Evolutionary conservation across 257 asterid species (phyloP).

Genomic region (Solanum chiquidenum): DNA sequence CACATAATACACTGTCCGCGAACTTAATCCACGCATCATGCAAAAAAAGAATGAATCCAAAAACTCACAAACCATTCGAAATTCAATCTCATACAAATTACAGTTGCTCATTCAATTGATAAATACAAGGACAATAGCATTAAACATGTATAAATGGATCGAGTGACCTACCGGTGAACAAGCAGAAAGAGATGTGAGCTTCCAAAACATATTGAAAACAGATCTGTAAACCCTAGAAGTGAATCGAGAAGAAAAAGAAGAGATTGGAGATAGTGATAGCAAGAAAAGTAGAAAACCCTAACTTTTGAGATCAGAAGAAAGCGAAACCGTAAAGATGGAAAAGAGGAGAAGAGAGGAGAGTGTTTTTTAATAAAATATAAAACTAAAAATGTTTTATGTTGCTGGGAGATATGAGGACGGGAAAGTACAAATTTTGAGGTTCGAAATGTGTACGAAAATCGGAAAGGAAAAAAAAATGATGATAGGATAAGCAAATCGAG

Average conservation of each 20-base stretch:
- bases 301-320: slow-evolving; percentile 8
- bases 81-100: neutral
- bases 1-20: neutral
- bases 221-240: slow-evolving; percentile 47
- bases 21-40: neutral
- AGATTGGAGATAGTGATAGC: slow-evolving; percentile 10
- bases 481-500: neutral
- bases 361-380: neutral
- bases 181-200: slow-evolving; percentile 79
- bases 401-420: neutral
- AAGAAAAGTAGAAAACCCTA: slow-evolving; percentile 36
- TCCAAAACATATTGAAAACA: slow-evolving; percentile 74
- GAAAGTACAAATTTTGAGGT: slow-evolving; percentile 6
- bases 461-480: neutral
- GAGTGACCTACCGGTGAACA: slow-evolving; percentile 66
- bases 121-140: neutral
- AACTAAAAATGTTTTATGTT: neutral
- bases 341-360: neutral
- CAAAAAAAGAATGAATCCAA: neutral
- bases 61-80: neutral
- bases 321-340: slow-evolving; percentile 26
- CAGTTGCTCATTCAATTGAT: neutral
- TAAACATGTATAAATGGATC: neutral
- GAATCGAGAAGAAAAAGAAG: neutral
- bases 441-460: slow-evolving; percentile 6